These are phyloP conservation scores for Adansonia rubrostipa DNA, from an alignment of 441 rosid genomes.

Conservation along the genomic window DNA sequence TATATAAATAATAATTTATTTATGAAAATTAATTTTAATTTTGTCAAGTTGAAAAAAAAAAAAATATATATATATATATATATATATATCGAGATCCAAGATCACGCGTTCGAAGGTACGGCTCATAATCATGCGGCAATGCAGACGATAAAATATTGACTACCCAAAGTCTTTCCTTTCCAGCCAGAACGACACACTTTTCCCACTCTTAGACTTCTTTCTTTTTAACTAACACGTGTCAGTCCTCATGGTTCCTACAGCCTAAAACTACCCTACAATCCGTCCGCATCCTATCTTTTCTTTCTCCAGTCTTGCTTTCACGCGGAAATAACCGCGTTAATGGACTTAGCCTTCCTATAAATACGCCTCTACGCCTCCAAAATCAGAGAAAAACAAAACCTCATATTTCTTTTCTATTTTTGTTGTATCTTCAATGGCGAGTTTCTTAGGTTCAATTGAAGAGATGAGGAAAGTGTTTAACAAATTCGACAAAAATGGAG, in stretches of 20 bases:
- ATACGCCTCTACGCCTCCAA: slow-evolving; percentile 25
- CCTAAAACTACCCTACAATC: not conserved
- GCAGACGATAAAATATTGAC: not conserved
- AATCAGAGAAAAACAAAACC: not conserved
- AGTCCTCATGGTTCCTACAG: not conserved
- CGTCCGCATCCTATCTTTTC: not conserved
- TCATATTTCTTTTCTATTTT: not conserved
- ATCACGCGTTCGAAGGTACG: slow-evolving; percentile 21
- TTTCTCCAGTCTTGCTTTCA: not conserved
- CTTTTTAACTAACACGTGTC: not conserved
- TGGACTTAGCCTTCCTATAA: not conserved
- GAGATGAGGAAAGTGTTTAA: slow-evolving; percentile 60
- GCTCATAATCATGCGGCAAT: not conserved
- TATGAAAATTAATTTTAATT: not conserved
- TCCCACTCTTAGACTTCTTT: not conserved
- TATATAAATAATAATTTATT: not conserved
- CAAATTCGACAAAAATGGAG: slow-evolving; percentile 83
- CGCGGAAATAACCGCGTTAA: slow-evolving; percentile 13
- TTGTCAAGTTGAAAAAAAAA: not conserved
- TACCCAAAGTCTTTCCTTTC: not conserved
- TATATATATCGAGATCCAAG: not conserved
- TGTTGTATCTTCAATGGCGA: slow-evolving; percentile 29
- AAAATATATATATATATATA: too few species aligned
- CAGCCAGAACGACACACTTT: not conserved
- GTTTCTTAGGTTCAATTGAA: slow-evolving; percentile 47